phyloP scores from a whole-genome alignment of 345 rosid genomes.

The Angophora floribunda region DNA sequence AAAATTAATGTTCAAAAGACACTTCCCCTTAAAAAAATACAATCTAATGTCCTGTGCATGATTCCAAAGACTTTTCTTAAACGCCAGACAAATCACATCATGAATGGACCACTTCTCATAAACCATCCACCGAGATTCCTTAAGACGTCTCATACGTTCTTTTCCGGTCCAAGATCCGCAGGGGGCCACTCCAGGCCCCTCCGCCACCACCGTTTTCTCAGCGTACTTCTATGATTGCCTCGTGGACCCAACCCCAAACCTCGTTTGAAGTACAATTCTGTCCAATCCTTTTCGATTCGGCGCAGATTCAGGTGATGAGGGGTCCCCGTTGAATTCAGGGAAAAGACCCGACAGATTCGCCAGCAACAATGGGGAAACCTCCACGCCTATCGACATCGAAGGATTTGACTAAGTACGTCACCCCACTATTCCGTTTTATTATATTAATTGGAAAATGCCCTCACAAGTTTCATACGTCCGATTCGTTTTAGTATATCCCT shows the following conservation, averaged over 20 bases:
- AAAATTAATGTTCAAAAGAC: too few relatives aligned
- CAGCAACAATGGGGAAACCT: background rate
- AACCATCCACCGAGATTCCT: accelerated
- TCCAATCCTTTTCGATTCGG: background rate
- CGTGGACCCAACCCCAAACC: background rate
- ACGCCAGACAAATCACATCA: background rate
- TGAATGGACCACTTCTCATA: background rate
- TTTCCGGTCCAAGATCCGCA: background rate
- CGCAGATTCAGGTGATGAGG: background rate
- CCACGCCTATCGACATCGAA: accelerated
- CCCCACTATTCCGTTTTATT: background rate
- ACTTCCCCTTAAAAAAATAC: accelerated
- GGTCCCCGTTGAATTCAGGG: background rate
- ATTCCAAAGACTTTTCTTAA: accelerated
- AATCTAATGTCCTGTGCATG: too few relatives aligned
- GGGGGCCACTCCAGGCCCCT: background rate
- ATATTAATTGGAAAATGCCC: background rate
- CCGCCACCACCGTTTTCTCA: background rate
- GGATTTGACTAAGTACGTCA: background rate
- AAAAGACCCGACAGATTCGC: background rate
- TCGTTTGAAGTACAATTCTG: background rate
- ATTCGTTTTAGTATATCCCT: background rate
- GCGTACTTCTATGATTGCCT: background rate
- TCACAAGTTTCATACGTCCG: background rate
- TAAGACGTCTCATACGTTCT: background rate